Conservation (phyloP, 768 basidiomycete genomes). For the Dentipellis fragilis region DNA sequence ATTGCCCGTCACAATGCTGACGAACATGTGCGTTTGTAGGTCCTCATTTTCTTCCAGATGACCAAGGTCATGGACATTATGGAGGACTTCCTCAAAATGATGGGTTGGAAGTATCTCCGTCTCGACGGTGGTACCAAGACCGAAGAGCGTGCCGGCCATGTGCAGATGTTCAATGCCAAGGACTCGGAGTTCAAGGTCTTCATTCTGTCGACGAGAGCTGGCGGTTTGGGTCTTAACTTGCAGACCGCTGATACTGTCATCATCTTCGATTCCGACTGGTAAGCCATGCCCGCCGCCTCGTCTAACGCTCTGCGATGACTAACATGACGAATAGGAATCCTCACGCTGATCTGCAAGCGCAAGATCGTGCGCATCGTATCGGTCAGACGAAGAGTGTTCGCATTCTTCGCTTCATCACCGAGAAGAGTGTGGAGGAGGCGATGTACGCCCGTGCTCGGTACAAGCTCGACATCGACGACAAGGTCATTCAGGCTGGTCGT, state of each 20-base stretch:
- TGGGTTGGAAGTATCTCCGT: slow-evolving; percentile 79
- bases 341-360: slow-evolving; percentile 97
- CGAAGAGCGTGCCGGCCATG: slow-evolving; percentile 83
- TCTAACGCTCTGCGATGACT: neutral
- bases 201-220: slow-evolving; percentile 89
- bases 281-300: slow-evolving; percentile 10
- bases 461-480: slow-evolving; percentile 98
- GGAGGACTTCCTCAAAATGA: slow-evolving; percentile 88
- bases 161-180: slow-evolving; percentile 82
- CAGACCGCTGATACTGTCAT: slow-evolving; percentile 91
- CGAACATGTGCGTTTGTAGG: slow-evolving; percentile 30
- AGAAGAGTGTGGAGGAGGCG: slow-evolving; percentile 96
- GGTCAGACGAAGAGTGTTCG: slow-evolving; percentile 97
- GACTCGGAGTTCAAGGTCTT: slow-evolving; percentile 84
- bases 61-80: slow-evolving; percentile 98
- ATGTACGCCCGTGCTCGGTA: slow-evolving; percentile 92
- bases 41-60: slow-evolving; percentile 99
- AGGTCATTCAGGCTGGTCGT: slow-evolving; percentile 97
- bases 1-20: neutral
- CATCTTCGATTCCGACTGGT: slow-evolving; percentile 77
- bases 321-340: slow-evolving; percentile 69
- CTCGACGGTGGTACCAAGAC: slow-evolving; percentile 97
- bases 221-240: slow-evolving; percentile 87
- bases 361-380: slow-evolving; percentile 99
- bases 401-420: slow-evolving; percentile 93